phyloP scores from a whole-genome alignment of 2,329 filamentous ascomycete species.

The Lomentospora prolificans region DNA sequence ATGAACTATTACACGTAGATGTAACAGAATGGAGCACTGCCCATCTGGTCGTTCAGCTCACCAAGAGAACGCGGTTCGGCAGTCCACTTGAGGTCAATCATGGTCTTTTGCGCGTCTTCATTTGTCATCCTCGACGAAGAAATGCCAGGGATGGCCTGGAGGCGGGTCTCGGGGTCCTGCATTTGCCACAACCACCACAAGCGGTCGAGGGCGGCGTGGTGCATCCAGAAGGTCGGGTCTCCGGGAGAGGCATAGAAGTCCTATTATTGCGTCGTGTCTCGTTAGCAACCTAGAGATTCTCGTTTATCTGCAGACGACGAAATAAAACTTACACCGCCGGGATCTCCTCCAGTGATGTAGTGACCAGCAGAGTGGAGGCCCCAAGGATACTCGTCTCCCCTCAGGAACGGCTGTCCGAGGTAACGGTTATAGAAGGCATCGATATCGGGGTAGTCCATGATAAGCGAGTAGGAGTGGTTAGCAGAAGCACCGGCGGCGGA shows the following conservation, averaged over 20 bases:
- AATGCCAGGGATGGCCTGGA: constrained; percentile 5
- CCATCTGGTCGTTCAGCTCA: background rate
- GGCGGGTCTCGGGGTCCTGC: constrained; percentile 8
- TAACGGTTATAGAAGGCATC: constrained; percentile 13
- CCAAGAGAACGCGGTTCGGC: background rate
- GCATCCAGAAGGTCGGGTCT: constrained; percentile 25
- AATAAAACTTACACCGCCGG: constrained; percentile 9
- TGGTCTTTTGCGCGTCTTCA: background rate
- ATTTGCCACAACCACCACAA: constrained; percentile 15
- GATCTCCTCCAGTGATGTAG: constrained; percentile 28
- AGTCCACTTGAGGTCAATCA: background rate
- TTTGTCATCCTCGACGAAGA: background rate
- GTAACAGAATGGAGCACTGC: background rate
- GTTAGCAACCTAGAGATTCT: no score
- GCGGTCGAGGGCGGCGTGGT: constrained; percentile 20
- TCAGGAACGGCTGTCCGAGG: constrained; percentile 12
- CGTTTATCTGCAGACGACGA: background rate
- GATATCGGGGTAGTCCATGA: constrained; percentile 11
- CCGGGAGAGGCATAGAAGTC: constrained; percentile 29
- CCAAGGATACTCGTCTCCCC: constrained; percentile 12
- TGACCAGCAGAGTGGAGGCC: constrained; percentile 28
- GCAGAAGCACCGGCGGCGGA: constrained; percentile 17
- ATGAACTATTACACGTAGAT: constrained; percentile 1
- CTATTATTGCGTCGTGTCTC: background rate
- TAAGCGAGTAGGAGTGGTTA: constrained; percentile 14